Base-by-base conservation (phyloP, 345 rosid species). In the Xanthoceras sorbifolium region DNA sequence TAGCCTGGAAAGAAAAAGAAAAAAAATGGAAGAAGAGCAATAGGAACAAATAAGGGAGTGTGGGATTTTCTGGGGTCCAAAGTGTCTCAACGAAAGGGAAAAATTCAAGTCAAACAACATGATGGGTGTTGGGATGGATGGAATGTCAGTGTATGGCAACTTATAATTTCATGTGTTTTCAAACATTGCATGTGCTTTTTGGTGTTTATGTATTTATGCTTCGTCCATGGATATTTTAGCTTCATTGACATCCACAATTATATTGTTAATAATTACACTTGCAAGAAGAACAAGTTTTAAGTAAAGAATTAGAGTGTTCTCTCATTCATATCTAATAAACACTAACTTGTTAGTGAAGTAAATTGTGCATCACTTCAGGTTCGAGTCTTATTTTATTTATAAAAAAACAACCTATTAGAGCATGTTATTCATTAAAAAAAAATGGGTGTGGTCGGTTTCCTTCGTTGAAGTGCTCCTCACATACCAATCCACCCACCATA, bases 121-220 rank as follows among this genome's bases (percentile, higher is more conserved):
- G 74, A 38, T 62, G 34, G 12, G 18, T 77, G 84, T 22, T 71
- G 74, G 77, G 44, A 48, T 26, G 75, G 46, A 50, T 26, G 9
- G 57, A 22, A 4, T 38, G 14, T 62, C 3, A 11, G 17, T 26
- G 32, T 29, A 62, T 18, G 9, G 34, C 1, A 25, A 67, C 61
- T 57, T n/a, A 9, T 9, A 57, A 57, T 57, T 57, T 57, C 6
- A 31, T 38, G 54, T 68, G 60, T 59, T 25, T 25, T n/a, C 14
- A 42, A 54, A 80, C 83, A 75, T 55, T 61, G 46, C 80, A 75
- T 36, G 80, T 75, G 78, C 76, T 28, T 69, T 28, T 7, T 57
- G 64, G 65, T 26, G 46, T 57, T 29, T 29, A 18, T 32, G 25
- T 60, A 48, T 50, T 71, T 44, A 25, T 61, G 22, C 10, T 6